Percentiles rank a stretch among this genome's conserved stretches.
phyloP scores from a whole-genome alignment of 169 alveolate genomes.

The Plasmodium vivax region DNA sequence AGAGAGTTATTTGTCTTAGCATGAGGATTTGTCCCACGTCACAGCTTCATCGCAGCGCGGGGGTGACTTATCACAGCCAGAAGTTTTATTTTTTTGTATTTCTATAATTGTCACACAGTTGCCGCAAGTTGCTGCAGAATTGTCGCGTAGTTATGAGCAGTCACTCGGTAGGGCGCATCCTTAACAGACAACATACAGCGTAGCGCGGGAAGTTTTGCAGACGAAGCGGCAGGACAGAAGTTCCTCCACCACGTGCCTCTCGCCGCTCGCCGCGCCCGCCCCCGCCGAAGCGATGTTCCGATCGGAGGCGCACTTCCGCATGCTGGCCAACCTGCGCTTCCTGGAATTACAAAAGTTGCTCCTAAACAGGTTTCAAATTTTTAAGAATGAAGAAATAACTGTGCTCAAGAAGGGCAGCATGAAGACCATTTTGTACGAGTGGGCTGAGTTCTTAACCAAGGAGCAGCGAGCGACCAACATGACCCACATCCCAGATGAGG shows the following conservation, averaged over 20 bases:
- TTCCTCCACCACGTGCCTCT: no score
- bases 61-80: neutral
- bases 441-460: constrained; percentile 54
- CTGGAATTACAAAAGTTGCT: constrained; percentile 47
- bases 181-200: neutral
- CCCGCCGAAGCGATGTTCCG: constrained; percentile 20
- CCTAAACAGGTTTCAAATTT: constrained; percentile 40
- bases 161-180: neutral
- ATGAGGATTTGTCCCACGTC: neutral
- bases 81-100: neutral
- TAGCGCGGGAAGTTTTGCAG: neutral
- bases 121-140: neutral
- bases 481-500: constrained; percentile 43
- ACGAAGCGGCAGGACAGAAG: no score
- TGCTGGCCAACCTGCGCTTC: constrained; percentile 45
- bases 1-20: constrained; percentile 56
- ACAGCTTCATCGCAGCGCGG: neutral
- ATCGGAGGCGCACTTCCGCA: constrained; percentile 61
- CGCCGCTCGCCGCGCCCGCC: neutral
- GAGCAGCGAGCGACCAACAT: constrained; percentile 35
- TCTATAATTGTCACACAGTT: neutral
- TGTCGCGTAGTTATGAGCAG: neutral
- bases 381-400: constrained; percentile 74
- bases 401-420: constrained; percentile 38
- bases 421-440: constrained; percentile 61